Evolutionary conservation across 176 grass and related monocot species (phyloP).

Genomic region (Avena atlantica): DNA sequence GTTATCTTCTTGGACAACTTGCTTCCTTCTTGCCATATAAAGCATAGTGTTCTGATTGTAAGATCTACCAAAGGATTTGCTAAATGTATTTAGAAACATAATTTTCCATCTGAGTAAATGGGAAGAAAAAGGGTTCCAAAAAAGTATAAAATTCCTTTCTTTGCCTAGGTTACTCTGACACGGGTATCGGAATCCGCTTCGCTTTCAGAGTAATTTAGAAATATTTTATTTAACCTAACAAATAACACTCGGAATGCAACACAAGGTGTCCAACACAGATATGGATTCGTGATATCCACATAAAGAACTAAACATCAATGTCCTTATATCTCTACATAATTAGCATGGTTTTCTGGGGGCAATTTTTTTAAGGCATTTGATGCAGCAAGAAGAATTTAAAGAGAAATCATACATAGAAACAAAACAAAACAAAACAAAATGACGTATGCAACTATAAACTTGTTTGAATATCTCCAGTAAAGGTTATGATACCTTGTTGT

Average conservation of each 20-base stretch:
- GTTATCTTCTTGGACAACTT: background rate
- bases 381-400: background rate
- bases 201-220: background rate
- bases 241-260: background rate
- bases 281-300: background rate
- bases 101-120: background rate
- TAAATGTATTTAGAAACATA: background rate
- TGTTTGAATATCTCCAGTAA: background rate
- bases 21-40: background rate
- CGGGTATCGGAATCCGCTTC: background rate
- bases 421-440: background rate
- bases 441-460: background rate
- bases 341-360: background rate
- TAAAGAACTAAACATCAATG: background rate
- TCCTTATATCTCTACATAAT: background rate
- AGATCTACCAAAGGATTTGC: background rate
- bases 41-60: background rate
- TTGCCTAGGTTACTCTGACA: background rate
- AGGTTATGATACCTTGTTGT: background rate
- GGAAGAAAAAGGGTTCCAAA: background rate
- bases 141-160: background rate
- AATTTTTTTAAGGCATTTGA: background rate
- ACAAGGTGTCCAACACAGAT: background rate
- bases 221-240: background rate
- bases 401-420: background rate